Evolutionary conservation across 305 asterid species (phyloP), one percentile per base, ranked within the genome.

Genomic region (Fraxinus baroniana): DNA sequence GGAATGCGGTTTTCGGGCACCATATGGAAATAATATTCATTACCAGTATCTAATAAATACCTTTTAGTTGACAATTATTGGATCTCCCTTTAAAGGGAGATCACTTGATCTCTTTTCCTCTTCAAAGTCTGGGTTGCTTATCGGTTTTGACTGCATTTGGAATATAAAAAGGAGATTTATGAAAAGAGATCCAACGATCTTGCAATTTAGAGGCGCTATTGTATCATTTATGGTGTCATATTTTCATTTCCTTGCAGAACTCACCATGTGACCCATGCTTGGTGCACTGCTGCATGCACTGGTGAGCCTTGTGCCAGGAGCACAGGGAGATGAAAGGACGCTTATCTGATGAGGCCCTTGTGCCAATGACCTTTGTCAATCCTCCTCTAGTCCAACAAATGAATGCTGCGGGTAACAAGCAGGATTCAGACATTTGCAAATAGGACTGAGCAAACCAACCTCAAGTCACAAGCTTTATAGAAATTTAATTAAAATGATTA

Each of bases 291-390:
- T 95, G 99, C 91, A 74, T 91, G 92, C 98, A 94, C 86, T 94
- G 97, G 94, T 94, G 99, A 81, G 99, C 99, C 26, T 77, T 95
- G 90, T 95, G 99, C 89, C 99, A 94, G 86, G 99, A 95, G 89
- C 97, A 94, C 86, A 80, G 98, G 86, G 99, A 95, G 89, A 91
- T 93, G 97, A 93, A 92, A 86, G 87, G 86, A 22, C 98, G 93
- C 41, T 86, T 95, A 15, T 89, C 97, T 8, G 97, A 94, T 5
- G 95, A 91, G 39, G 33, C 84, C 26, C 84, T 78, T 20, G 80
- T 79, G 90, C 97, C 94, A 24, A 92, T 93, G 98, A 93, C 99
- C 9, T 83, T 94, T 5, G 97, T 95, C 64, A 92, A 95, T 77
- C 96, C 99, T 36, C 99, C 99, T 75, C 98, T 93, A 0, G 89